These are phyloP conservation scores for Trichoderma asperelloides DNA, from an alignment of 495 filamentous ascomycete species.

Conservation along the genomic window DNA sequence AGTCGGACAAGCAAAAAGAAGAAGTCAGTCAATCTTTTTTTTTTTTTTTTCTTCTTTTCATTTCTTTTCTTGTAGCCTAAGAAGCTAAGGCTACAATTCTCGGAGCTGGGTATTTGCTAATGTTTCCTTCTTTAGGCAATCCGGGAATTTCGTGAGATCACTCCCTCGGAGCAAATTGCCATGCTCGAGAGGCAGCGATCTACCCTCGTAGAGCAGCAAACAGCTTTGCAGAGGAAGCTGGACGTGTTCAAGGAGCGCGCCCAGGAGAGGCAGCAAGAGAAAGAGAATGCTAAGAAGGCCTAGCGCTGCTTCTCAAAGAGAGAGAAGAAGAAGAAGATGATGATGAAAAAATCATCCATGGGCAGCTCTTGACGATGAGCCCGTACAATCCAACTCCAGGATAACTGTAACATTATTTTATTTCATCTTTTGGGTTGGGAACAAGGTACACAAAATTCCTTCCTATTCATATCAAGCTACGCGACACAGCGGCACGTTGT, in stretches of 20 bases:
- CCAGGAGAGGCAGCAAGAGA: constrained; percentile 20
- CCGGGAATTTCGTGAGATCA: constrained; percentile 23
- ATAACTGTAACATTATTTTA: too few species aligned
- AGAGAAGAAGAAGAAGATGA: too few species aligned
- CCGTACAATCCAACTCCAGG: too few species aligned
- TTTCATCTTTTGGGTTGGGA: too few species aligned
- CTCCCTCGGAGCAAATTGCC: constrained; percentile 26
- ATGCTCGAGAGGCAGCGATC: constrained; percentile 27
- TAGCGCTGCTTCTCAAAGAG: background rate
- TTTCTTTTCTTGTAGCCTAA: background rate
- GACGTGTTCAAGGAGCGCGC: constrained; percentile 17
- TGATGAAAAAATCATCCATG: too few species aligned
- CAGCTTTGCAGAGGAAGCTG: constrained; percentile 30
- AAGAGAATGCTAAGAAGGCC: constrained; percentile 3
- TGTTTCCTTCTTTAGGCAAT: constrained; percentile 2
- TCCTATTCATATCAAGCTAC: too few species aligned
- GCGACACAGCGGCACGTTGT: too few species aligned
- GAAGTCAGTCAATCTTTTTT: constrained; percentile 13
- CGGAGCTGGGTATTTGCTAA: too few species aligned
- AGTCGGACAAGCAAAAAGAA: constrained; percentile 22
- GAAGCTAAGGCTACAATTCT: background rate
- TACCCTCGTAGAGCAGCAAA: constrained; percentile 22
- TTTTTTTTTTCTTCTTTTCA: background rate
- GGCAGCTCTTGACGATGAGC: too few species aligned
- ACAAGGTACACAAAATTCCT: too few species aligned